phyloP scores from a whole-genome alignment of 2,329 filamentous ascomycete species.

The Aspergillus terreus region DNA sequence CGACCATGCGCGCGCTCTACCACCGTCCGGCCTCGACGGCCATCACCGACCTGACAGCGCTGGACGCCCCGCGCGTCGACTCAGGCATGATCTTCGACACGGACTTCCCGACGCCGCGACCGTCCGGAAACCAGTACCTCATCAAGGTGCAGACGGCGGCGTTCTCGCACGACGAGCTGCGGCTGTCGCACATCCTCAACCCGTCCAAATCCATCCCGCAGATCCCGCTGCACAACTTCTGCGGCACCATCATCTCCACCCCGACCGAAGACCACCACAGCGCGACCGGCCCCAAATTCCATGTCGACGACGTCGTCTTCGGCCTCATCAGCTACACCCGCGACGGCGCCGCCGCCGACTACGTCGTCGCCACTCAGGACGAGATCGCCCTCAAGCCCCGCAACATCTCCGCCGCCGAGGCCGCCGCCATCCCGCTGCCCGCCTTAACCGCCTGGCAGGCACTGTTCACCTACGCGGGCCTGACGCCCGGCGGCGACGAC shows the following conservation, averaged over 20 bases:
- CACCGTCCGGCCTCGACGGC: conserved; percentile 25
- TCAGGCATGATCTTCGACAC: conserved; percentile 31
- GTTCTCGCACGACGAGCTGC: conserved; percentile 37
- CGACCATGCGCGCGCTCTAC: conserved; percentile 38
- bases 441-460: conserved; percentile 42
- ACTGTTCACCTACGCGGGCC: conserved; percentile 33
- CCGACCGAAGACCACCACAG: conserved; percentile 27
- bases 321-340: conserved; percentile 35
- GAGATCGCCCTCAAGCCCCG: conserved; percentile 37
- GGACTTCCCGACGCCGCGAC: conserved; percentile 34
- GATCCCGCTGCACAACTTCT: conserved; percentile 41
- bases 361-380: conserved; percentile 33
- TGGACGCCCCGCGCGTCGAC: conserved; percentile 17
- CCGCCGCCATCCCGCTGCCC: conserved; percentile 36
- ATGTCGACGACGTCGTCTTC: conserved; percentile 39
- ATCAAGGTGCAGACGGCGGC: conserved; percentile 39
- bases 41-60: conserved; percentile 7
- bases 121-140: conserved; percentile 36
- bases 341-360: conserved; percentile 42
- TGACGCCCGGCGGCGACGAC: conserved; percentile 22
- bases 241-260: conserved; percentile 37
- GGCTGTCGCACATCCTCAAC: conserved; percentile 20
- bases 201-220: conserved; percentile 27
- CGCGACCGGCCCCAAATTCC: conserved; percentile 34
- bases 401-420: conserved; percentile 33